Evolutionary conservation across 2,329 filamentous ascomycete genomes (phyloP).

Genomic region (Triangularia verruculosa): DNA sequence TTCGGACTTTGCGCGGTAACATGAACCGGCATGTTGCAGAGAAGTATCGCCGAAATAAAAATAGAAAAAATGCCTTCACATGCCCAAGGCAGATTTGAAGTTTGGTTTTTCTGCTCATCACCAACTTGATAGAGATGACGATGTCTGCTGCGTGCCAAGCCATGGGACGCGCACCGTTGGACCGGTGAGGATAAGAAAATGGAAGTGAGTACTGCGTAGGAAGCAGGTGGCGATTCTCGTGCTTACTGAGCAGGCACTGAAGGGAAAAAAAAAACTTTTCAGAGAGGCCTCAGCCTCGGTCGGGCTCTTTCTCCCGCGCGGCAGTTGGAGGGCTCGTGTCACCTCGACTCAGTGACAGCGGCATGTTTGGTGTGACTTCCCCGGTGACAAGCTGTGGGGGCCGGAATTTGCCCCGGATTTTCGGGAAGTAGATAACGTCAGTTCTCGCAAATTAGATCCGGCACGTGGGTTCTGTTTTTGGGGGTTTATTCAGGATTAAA

Average conservation of each 20-base stretch:
- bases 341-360: background rate
- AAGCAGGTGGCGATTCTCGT: background rate
- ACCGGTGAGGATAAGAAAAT: background rate
- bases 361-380: background rate
- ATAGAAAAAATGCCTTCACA: background rate
- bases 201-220: background rate
- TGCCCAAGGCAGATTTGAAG: background rate
- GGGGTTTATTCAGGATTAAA: background rate
- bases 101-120: background rate
- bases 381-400: background rate
- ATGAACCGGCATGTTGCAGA: background rate
- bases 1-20: background rate
- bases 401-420: background rate
- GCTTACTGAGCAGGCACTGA: background rate
- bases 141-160: too few relatives aligned
- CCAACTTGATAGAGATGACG: too few relatives aligned
- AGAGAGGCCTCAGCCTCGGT: background rate
- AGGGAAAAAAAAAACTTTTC: background rate
- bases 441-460: background rate
- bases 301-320: background rate
- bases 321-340: background rate
- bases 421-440: background rate
- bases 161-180: background rate
- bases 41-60: background rate
- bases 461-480: background rate